A percentile compares a stretch with the other conserved stretches of the same genome.
phyloP scores from a whole-genome alignment of 2,329 filamentous ascomycete species.

The Penicillium sp. region DNA sequence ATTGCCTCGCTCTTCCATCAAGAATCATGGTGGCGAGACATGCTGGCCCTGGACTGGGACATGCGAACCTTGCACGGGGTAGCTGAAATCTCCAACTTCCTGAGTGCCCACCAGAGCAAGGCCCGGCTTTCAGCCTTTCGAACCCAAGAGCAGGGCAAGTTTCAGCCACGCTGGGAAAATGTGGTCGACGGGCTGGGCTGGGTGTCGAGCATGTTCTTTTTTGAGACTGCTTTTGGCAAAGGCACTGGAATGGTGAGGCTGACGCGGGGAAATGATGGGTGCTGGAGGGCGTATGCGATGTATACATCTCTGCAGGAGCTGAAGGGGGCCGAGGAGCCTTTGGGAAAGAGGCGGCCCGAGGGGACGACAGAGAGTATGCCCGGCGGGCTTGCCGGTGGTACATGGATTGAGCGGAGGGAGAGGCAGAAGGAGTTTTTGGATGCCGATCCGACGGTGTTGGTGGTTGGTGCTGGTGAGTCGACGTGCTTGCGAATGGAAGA shows the following conservation, averaged over 20 bases:
- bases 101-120: conserved; percentile 28
- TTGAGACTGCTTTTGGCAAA: conserved; percentile 40
- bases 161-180: conserved; percentile 31
- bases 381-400: conserved; percentile 34
- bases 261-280: conserved; percentile 23
- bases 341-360: conserved; percentile 34
- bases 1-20: conserved; percentile 35
- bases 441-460: conserved; percentile 43
- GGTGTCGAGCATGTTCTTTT: conserved; percentile 45
- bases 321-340: conserved; percentile 37
- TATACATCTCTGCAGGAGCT: conserved; percentile 44
- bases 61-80: conserved; percentile 38
- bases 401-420: conserved; percentile 41
- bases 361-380: conserved; percentile 40
- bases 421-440: conserved; percentile 37
- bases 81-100: conserved; percentile 35
- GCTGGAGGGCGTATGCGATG: conserved; percentile 44
- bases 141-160: conserved; percentile 37
- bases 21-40: conserved; percentile 47
- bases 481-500: neutral
- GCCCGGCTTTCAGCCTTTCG: conserved; percentile 32
- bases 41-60: conserved; percentile 45
- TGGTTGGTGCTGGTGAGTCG: conserved; percentile 44
- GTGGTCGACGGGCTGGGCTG: conserved; percentile 36
- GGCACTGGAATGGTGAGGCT: conserved; percentile 40